Evolutionary conservation across 495 filamentous ascomycete genomes (phyloP), one percentile per base, ranked within the genome.

Genomic region (Hyaloscypha hepaticicola): DNA sequence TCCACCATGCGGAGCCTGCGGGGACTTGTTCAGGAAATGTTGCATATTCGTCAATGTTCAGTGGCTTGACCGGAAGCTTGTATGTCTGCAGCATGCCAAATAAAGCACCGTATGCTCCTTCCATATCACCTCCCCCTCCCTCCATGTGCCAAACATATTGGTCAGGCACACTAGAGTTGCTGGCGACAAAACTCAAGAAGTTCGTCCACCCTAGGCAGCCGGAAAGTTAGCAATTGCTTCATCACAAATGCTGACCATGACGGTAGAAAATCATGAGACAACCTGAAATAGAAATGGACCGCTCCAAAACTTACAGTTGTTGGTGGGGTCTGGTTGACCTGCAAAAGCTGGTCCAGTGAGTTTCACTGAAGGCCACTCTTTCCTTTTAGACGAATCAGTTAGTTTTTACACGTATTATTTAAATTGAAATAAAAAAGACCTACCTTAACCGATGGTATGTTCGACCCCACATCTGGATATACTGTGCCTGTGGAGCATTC

Each of bases 1-100:
- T 78, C 66, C 73, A 78, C 74, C 74, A 81, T 0, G 74, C 76
- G 8, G 75, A 66, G 9, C 73, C 74, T 1, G 72, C 65, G 0
- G 78, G 75, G n/a, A 74, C 66, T 64, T 80, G 76, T 55, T 81
- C 73, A n/a, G 53, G 56, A 26, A 27, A 67, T 8, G 63, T 70
- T 27, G 68, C 78, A 63, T 81, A 81, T 57, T 81, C 78, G 58
- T 81, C 77, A 52, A 80, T 76, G 65, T 79, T 79, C 41, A 78
- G 61, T 19, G 71, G 76, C 11, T 69, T 65, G 11, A 60, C 50
- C 3, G 77, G 77, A 3, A 79, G 65, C 11, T 56, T 63, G 59
- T 77, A 76, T 8, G 69, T 67, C 27, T 64, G 45, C 11, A 75
- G 62, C 19, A 76, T 60, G 12, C 62, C 57, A 14, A 63, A 14